Evolutionary conservation across 352 stramenopile genomes (phyloP), one percentile per base, ranked within the genome.

Genomic region (Stramenopiles sp.): DNA sequence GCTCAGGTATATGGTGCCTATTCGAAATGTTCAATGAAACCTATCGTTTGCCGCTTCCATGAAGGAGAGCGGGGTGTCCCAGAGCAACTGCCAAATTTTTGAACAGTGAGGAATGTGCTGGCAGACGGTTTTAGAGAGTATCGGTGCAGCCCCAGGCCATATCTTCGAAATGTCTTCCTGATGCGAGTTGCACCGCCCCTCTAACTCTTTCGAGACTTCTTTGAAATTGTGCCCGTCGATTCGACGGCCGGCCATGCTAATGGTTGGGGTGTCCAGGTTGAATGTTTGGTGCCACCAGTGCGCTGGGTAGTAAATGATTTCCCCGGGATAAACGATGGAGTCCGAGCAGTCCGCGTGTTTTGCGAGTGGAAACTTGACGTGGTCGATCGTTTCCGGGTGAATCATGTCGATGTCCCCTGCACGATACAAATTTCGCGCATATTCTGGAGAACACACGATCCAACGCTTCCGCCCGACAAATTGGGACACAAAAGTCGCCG

Each of bases 281-380:
- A 78, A n/a, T 34, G 77, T 79, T 37, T 79, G 74, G 75, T 79
- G 77, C 75, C 73, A 79, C 43, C 37, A 79, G 68, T 78, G 49
- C n/a, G 43, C 37, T 1, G 49, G 74, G 43, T 79, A 79, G 49
- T 74, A 79, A 0, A 79, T 32, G n/a, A 77, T 63, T 31, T 79
- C 77, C 6, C 77, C 77, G 3, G 77, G 68, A 33, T 48, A 34
- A 1, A 79, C 53, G 12, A 75, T 12, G 1, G 33, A 73, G 71
- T 79, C 37, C 43, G 53, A 76, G 74, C 77, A 79, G 33, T 74
- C 32, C 12, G 25, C 1, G 1, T 32, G 0, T 37, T n/a, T 4
- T 0, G 68, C 30, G 1, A 33, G 18, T 2, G 36, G 49, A 32
- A 32, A n/a, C 3, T n/a, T 3, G 1, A 30, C 32, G 33, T 77